Evolutionary conservation across 495 filamentous ascomycete genomes (phyloP).

Genomic region (Aspergillus olivimuriae): DNA sequence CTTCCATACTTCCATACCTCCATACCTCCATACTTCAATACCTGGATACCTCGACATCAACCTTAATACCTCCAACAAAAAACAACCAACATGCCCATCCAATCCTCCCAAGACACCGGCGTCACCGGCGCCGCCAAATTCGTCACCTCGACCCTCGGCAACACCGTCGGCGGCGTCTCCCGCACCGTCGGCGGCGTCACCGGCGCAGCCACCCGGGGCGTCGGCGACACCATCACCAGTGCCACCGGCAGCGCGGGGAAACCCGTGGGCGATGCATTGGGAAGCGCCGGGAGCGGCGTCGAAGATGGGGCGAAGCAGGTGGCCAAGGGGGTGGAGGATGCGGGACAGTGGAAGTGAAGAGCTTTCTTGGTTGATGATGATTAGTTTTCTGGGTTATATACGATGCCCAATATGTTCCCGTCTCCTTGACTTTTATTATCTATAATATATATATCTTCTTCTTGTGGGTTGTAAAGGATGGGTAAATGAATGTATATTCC

Average conservation of each 20-base stretch:
- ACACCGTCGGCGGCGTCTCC: slow-evolving; percentile 55
- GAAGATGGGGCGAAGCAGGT: slow-evolving; percentile 52
- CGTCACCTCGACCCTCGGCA: slow-evolving; percentile 49
- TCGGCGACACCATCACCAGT: slow-evolving; percentile 57
- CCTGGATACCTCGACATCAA: too few relatives aligned
- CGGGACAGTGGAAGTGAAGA: slow-evolving; percentile 59
- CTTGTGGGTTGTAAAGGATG: too few relatives aligned
- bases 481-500: too few relatives aligned
- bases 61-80: neutral
- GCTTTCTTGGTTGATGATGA: too few relatives aligned
- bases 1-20: too few relatives aligned
- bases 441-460: too few relatives aligned
- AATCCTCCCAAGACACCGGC: slow-evolving; percentile 26
- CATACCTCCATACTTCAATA: too few relatives aligned
- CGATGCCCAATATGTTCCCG: too few relatives aligned
- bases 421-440: neutral
- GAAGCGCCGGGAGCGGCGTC: slow-evolving; percentile 52
- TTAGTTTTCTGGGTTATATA: too few relatives aligned
- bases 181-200: slow-evolving; percentile 65
- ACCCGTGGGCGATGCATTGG: slow-evolving; percentile 60
- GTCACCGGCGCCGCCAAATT: slow-evolving; percentile 38
- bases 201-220: slow-evolving; percentile 57
- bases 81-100: slow-evolving; percentile 11
- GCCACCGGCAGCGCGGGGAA: slow-evolving; percentile 58
- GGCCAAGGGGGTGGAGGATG: slow-evolving; percentile 60